Percentiles rank a stretch among this genome's conserved stretches.
Evolutionary conservation across 352 stramenopile genomes (phyloP).

Genomic region (Phytophthora citrophthora): DNA sequence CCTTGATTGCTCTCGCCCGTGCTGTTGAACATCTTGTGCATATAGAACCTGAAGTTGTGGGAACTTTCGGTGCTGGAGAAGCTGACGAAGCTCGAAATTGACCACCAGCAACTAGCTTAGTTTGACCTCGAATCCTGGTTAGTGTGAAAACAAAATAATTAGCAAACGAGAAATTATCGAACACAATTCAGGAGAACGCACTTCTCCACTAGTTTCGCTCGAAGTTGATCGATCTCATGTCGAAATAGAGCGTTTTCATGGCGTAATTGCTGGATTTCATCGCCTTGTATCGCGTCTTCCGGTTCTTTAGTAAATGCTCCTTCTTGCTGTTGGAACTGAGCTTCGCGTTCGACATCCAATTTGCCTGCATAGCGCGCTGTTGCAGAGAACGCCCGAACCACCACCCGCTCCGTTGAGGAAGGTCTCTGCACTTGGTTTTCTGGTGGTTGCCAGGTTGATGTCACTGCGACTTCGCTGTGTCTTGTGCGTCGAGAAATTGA

Average conservation of each 20-base stretch:
- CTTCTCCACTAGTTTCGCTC: conserved; percentile 36
- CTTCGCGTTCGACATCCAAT: not conserved
- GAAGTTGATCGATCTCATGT: conserved; percentile 33
- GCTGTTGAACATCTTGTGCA: conserved; percentile 36
- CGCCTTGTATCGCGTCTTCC: conserved; percentile 4
- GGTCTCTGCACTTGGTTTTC: conserved; percentile 16
- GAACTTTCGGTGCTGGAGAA: not conserved
- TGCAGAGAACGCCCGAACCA: conserved; percentile 13
- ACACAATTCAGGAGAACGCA: not conserved
- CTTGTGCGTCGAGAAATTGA: conserved; percentile 15
- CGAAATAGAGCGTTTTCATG: conserved; percentile 38
- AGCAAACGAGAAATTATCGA: too few species aligned
- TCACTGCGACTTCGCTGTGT: conserved; percentile 1
- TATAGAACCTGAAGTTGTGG: not conserved
- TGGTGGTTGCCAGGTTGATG: conserved; percentile 3
- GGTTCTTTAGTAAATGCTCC: not conserved
- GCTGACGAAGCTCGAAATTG: conserved; percentile 41
- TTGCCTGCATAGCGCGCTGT: conserved; percentile 1
- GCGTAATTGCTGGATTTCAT: conserved; percentile 23
- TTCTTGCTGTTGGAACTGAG: conserved; percentile 6
- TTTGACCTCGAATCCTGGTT: conserved; percentile 43
- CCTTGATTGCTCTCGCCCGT: conserved; percentile 19
- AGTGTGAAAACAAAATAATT: not conserved
- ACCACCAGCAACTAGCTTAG: conserved; percentile 43
- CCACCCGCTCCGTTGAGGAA: conserved; percentile 18